phyloP scores from a whole-genome alignment of 2,329 filamentous ascomycete genomes.

The Mycocentrospora acerina region DNA sequence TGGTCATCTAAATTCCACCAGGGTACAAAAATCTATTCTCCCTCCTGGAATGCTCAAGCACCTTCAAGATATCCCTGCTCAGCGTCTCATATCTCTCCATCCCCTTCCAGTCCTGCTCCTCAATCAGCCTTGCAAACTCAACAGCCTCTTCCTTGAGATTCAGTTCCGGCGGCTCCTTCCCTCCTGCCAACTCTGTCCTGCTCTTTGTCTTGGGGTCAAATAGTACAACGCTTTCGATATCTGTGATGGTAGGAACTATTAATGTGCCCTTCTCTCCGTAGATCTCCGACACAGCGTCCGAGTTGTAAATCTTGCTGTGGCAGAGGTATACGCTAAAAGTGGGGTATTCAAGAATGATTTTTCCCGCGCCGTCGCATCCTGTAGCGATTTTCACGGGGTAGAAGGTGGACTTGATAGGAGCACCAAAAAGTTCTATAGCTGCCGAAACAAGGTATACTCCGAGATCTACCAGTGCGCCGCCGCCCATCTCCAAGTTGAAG shows the following conservation, averaged over 20 bases:
- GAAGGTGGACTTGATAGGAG: slow-evolving; percentile 45
- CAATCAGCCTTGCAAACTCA: slow-evolving; percentile 49
- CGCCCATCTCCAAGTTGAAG: slow-evolving; percentile 51
- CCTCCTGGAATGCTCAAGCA: slow-evolving; percentile 48
- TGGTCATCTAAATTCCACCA: not conserved
- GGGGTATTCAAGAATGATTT: slow-evolving; percentile 48
- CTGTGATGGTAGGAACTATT: slow-evolving; percentile 47
- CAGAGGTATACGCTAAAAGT: slow-evolving; percentile 48
- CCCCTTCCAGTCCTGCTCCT: slow-evolving; percentile 41
- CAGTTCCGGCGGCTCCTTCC: slow-evolving; percentile 39
- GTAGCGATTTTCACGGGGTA: slow-evolving; percentile 47
- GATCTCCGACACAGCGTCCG: slow-evolving; percentile 47
- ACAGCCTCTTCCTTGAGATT: slow-evolving; percentile 52
- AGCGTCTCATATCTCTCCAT: slow-evolving; percentile 44
- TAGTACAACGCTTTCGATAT: slow-evolving; percentile 46
- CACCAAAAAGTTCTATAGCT: slow-evolving; percentile 51
- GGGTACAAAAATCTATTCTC: slow-evolving; percentile 47
- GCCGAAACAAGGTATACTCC: slow-evolving; percentile 53
- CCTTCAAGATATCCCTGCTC: slow-evolving; percentile 44
- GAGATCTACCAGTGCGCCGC: slow-evolving; percentile 51
- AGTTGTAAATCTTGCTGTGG: slow-evolving; percentile 48
- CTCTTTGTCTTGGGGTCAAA: slow-evolving; percentile 48
- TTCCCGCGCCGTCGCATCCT: slow-evolving; percentile 51
- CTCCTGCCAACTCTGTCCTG: slow-evolving; percentile 42
- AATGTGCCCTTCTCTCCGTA: slow-evolving; percentile 53